These are phyloP conservation scores for Corchorus capsularis DNA, from an alignment of 345 rosid genomes.

Conservation along the genomic window DNA sequence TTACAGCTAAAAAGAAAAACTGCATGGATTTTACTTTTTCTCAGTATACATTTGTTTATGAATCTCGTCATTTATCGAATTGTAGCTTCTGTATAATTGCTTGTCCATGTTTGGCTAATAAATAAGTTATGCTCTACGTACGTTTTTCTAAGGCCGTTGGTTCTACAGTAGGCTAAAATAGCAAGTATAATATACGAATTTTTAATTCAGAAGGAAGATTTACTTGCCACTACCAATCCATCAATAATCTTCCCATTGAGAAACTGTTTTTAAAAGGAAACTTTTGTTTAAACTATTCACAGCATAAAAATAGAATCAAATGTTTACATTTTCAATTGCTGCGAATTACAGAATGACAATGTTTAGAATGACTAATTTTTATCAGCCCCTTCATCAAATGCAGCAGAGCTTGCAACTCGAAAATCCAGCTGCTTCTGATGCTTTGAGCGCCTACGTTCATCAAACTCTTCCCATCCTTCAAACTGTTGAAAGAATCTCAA, in stretches of 20 bases:
- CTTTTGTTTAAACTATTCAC: neutral
- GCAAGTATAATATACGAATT: no score
- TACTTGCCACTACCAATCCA: neutral
- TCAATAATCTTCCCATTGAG: neutral
- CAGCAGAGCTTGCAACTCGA: slow-evolving; percentile 59
- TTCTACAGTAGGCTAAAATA: no score
- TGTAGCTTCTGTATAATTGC: neutral
- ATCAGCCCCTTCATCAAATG: slow-evolving; percentile 95
- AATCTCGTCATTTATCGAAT: neutral
- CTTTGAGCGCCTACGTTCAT: slow-evolving; percentile 67
- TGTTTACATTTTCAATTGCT: neutral
- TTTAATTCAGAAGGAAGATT: no score
- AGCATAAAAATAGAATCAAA: neutral
- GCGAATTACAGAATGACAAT: neutral
- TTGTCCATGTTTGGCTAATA: neutral
- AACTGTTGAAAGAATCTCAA: slow-evolving; percentile 35
- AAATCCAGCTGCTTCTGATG: slow-evolving; percentile 95
- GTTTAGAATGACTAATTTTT: slow-evolving; percentile 46
- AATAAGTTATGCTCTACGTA: no score
- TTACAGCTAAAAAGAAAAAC: neutral
- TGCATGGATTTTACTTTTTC: neutral
- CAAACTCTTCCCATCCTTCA: slow-evolving; percentile 83
- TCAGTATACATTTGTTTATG: neutral
- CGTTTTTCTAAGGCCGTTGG: no score
- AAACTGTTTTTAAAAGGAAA: neutral